These are phyloP conservation scores for Mycena latifolia DNA, from an alignment of 768 basidiomycete genomes.

Conservation along the genomic window DNA sequence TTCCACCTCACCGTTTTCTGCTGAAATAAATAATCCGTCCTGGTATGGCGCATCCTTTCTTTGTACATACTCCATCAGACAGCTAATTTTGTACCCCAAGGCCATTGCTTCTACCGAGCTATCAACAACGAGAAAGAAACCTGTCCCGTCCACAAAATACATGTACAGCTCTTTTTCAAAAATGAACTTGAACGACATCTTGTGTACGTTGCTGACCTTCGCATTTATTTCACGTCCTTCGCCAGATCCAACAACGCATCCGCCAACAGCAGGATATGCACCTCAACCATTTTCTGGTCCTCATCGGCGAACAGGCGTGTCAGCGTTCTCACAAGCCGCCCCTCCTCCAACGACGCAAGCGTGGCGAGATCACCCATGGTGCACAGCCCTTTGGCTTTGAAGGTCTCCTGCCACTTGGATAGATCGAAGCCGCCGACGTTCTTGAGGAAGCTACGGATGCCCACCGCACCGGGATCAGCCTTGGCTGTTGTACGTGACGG, in stretches of 20 bases:
- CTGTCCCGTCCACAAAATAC: too few species aligned
- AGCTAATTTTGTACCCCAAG: too few species aligned
- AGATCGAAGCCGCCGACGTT: constrained; percentile 27
- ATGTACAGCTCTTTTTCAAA: too few species aligned
- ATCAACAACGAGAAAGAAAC: too few species aligned
- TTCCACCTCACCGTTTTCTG: too few species aligned
- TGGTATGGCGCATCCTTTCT: too few species aligned
- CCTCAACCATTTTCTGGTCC: constrained; percentile 10
- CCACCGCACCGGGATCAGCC: background rate
- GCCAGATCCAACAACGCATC: constrained; percentile 28
- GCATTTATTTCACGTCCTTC: too few species aligned
- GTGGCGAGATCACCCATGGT: constrained; percentile 16
- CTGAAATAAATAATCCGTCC: too few species aligned
- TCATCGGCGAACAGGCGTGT: constrained; percentile 21
- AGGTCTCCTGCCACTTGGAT: constrained; percentile 23
- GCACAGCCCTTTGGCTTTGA: constrained; percentile 14
- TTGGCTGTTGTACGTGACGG: background rate
- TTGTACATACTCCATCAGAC: too few species aligned
- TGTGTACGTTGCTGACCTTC: too few species aligned
- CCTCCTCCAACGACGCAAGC: constrained; percentile 14
- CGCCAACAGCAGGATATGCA: constrained; percentile 23
- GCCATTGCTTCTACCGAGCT: too few species aligned
- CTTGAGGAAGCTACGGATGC: constrained; percentile 15
- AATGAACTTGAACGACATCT: too few species aligned
- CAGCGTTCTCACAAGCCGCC: constrained; percentile 17